phyloP scores from a whole-genome alignment of 495 filamentous ascomycete species.

The Penicillium turbatum region DNA sequence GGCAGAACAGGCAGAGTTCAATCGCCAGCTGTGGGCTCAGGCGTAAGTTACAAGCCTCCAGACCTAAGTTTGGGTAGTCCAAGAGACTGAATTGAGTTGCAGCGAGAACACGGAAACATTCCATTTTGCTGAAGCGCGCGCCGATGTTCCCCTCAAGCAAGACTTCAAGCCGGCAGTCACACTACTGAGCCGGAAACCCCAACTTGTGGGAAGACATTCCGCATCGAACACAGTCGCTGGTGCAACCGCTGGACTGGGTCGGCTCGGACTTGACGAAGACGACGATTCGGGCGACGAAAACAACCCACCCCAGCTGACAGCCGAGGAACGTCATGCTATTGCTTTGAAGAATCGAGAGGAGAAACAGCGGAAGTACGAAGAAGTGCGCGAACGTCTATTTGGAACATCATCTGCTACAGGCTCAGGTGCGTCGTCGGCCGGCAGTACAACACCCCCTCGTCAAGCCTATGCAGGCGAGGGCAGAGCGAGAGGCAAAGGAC shows the following conservation, averaged over 20 bases:
- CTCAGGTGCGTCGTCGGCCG: slow-evolving; percentile 53
- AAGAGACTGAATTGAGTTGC: slow-evolving; percentile 1
- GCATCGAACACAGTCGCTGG: slow-evolving; percentile 33
- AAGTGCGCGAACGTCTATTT: slow-evolving; percentile 79
- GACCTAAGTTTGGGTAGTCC: not conserved
- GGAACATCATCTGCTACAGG: slow-evolving; percentile 51
- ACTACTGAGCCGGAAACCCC: slow-evolving; percentile 77
- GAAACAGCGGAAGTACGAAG: slow-evolving; percentile 83
- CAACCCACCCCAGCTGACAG: slow-evolving; percentile 53
- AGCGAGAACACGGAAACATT: slow-evolving; percentile 61
- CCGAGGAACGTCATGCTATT: slow-evolving; percentile 67
- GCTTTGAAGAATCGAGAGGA: slow-evolving; percentile 76
- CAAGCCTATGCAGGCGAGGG: slow-evolving; percentile 28
- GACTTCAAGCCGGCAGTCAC: slow-evolving; percentile 82
- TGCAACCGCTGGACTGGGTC: slow-evolving; percentile 54
- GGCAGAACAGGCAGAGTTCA: slow-evolving; percentile 74
- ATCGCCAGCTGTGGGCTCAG: slow-evolving; percentile 81
- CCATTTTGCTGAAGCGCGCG: slow-evolving; percentile 66
- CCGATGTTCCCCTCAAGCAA: slow-evolving; percentile 64
- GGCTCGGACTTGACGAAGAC: slow-evolving; percentile 52
- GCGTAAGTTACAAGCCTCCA: slow-evolving; percentile 53
- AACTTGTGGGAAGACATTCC: slow-evolving; percentile 38
- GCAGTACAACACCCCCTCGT: slow-evolving; percentile 61
- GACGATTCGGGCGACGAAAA: slow-evolving; percentile 64
- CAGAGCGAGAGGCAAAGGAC: slow-evolving; percentile 37